Evolutionary conservation across 73 alveolate genomes (phyloP).

Genomic region (Paramecium caudatum): DNA sequence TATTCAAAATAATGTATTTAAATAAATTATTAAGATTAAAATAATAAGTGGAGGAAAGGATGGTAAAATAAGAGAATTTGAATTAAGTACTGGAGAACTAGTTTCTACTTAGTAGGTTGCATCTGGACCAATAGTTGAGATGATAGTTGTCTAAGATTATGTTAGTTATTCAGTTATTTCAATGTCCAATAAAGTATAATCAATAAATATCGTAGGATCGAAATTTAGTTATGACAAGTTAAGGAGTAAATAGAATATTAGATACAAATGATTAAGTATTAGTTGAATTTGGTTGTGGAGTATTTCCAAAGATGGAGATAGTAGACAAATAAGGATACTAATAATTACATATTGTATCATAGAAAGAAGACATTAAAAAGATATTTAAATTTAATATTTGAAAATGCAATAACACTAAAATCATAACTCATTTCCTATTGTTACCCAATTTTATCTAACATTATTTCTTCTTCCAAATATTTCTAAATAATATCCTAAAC

Average conservation of each 20-base stretch:
- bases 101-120: not conserved
- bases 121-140: constrained; percentile 37
- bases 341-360: constrained; percentile 17
- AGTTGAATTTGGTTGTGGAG: constrained; percentile 61
- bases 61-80: constrained; percentile 56
- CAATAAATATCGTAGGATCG: not conserved
- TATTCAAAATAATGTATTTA: constrained; percentile 3
- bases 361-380: not conserved
- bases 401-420: too few relatives aligned
- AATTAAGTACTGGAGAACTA: constrained; percentile 1
- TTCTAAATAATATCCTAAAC: constrained; percentile 82
- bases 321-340: not conserved
- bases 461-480: constrained; percentile 94
- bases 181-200: constrained; percentile 13
- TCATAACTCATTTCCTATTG: constrained; percentile 91
- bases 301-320: constrained; percentile 49
- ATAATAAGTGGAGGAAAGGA: constrained; percentile 41
- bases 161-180: constrained; percentile 9
- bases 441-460: constrained; percentile 90
- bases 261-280: constrained; percentile 49
- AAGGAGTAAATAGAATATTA: constrained; percentile 27
- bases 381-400: constrained; percentile 5
- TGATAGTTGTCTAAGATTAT: constrained; percentile 27
- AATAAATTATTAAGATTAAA: not conserved
- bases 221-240: constrained; percentile 13